Conservation (phyloP, 306 rosid genomes). For the Elaeagnus macrophylla region DNA sequence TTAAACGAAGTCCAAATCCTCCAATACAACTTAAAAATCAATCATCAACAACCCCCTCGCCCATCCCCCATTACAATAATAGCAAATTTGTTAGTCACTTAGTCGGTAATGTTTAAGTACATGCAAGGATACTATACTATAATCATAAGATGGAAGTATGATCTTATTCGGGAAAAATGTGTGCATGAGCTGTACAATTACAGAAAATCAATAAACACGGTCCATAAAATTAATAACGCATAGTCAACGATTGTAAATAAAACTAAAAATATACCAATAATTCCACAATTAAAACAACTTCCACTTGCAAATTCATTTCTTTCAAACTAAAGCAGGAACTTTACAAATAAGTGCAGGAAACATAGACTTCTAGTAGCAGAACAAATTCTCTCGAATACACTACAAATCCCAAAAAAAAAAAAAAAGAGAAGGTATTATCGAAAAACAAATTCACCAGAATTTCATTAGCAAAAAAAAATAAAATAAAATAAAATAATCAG, state of each 20-base stretch:
- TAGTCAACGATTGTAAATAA: not conserved
- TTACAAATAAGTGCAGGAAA: slow-evolving; percentile 1
- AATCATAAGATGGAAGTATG: too few relatives aligned
- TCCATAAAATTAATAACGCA: slow-evolving; percentile 3
- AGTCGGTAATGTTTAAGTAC: too few relatives aligned
- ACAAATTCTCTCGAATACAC: slow-evolving; percentile 8
- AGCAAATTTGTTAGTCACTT: too few relatives aligned
- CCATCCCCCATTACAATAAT: too few relatives aligned
- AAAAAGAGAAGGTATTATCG: not conserved
- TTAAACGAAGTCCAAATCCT: too few relatives aligned
- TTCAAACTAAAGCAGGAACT: slow-evolving; percentile 11
- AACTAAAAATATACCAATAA: not conserved
- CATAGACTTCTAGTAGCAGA: slow-evolving; percentile 1
- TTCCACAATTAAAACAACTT: not conserved
- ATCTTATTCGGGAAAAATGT: too few relatives aligned
- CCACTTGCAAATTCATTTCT: slow-evolving; percentile 10
- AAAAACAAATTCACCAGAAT: not conserved
- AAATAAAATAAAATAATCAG: not conserved
- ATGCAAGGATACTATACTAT: too few relatives aligned
- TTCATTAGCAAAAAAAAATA: too few relatives aligned
- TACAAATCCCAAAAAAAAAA: slow-evolving; percentile 7
- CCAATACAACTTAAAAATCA: too few relatives aligned
- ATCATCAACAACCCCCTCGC: too few relatives aligned
- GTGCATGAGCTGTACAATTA: too few relatives aligned
- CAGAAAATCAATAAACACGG: not conserved